Conservation (phyloP, 495 filamentous ascomycete genomes). For the Tuber melanosporum region DNA sequence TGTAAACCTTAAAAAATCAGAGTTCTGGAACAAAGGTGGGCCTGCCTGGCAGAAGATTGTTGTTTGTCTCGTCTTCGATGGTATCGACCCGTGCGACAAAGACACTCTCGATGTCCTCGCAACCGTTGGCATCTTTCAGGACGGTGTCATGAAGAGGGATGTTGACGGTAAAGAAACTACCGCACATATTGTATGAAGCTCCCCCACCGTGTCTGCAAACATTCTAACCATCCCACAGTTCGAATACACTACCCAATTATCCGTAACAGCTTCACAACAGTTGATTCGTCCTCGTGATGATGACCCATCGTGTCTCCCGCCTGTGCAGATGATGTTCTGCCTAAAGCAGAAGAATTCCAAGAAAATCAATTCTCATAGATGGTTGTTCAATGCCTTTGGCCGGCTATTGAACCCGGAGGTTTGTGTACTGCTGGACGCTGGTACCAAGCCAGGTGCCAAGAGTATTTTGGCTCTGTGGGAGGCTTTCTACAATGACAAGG, state of each 20-base stretch:
- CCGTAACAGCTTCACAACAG: slow-evolving; percentile 68
- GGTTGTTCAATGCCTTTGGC: slow-evolving; percentile 46
- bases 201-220: slow-evolving; percentile 11
- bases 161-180: slow-evolving; percentile 45
- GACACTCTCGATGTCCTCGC: slow-evolving; percentile 44
- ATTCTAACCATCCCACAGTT: slow-evolving; percentile 32
- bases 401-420: slow-evolving; percentile 44
- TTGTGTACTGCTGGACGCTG: slow-evolving; percentile 45
- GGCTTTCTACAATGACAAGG: slow-evolving; percentile 45
- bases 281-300: slow-evolving; percentile 76
- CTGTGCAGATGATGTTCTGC: slow-evolving; percentile 46
- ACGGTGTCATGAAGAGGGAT: slow-evolving; percentile 44
- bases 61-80: slow-evolving; percentile 45
- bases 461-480: slow-evolving; percentile 45
- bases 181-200: slow-evolving; percentile 43
- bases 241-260: slow-evolving; percentile 45
- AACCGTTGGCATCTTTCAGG: slow-evolving; percentile 45
- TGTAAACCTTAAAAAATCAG: slow-evolving; percentile 43
- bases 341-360: slow-evolving; percentile 46
- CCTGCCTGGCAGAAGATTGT: slow-evolving; percentile 47
- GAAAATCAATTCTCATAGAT: slow-evolving; percentile 47
- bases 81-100: slow-evolving; percentile 44
- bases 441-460: slow-evolving; percentile 43
- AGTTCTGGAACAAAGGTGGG: slow-evolving; percentile 45
- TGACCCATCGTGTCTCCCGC: slow-evolving; percentile 40